Conservation (phyloP, 1,284 basidiomycete genomes). For the Inonotus hispidus region DNA sequence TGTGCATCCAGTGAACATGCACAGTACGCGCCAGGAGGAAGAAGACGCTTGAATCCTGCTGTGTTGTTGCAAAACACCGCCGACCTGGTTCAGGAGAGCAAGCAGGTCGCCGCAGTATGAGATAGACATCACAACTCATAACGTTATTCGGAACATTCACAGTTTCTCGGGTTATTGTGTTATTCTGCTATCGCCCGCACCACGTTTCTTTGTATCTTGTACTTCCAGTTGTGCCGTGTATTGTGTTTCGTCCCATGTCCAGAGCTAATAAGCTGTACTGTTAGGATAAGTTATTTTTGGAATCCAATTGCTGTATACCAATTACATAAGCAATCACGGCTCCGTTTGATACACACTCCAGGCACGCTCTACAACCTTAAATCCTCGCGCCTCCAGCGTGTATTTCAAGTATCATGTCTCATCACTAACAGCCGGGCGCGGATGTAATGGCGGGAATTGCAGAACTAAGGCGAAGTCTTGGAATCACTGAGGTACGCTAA, state of each 20-base stretch:
- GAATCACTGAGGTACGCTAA: not conserved
- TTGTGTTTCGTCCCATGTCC: not conserved
- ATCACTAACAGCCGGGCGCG: not conserved
- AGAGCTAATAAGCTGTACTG: not conserved
- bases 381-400: not conserved
- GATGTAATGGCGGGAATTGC: constrained; percentile 1
- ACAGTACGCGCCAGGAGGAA: constrained; percentile 16
- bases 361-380: not conserved
- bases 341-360: not conserved
- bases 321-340: not conserved
- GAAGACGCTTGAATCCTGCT: not conserved
- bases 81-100: not conserved
- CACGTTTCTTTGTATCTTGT: not conserved
- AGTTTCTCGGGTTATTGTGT: not conserved
- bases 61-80: not conserved
- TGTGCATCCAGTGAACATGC: constrained; percentile 21
- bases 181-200: not conserved
- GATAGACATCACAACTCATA: not conserved
- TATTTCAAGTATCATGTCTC: not conserved
- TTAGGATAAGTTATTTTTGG: not conserved
- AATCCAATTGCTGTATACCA: not conserved
- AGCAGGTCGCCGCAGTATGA: not conserved
- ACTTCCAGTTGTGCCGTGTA: not conserved
- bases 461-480: constrained; percentile 4
- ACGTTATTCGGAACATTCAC: constrained; percentile 1